Conservation (phyloP, 2,329 filamentous ascomycete species). For the Alternaria triticina region DNA sequence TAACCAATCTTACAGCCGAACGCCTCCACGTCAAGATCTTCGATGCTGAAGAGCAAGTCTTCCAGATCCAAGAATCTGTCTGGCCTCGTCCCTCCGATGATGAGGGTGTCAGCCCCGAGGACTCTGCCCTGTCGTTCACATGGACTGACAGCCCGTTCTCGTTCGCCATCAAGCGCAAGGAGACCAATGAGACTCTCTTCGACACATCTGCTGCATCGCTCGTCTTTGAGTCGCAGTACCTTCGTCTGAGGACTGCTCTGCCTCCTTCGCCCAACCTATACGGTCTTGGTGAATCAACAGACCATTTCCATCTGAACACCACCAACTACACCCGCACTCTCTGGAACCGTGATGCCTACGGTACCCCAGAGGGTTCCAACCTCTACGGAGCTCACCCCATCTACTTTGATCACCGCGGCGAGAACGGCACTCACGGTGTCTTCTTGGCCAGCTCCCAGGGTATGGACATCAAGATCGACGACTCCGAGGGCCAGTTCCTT, state of each 20-base stretch:
- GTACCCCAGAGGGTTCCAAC: conserved; percentile 66
- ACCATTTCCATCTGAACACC: conserved; percentile 70
- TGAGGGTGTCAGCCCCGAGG: conserved; percentile 28
- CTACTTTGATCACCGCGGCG: conserved; percentile 74
- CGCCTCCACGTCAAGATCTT: conserved; percentile 76
- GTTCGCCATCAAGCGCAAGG: conserved; percentile 66
- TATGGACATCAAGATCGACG: conserved; percentile 79
- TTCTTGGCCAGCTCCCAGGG: conserved; percentile 44
- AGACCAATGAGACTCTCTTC: conserved; percentile 67
- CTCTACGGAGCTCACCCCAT: conserved; percentile 76
- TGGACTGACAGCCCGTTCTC: conserved; percentile 67
- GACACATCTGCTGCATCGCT: conserved; percentile 72
- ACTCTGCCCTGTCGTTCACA: conserved; percentile 61
- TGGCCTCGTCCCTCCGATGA: conserved; percentile 63
- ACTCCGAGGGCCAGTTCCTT: conserved; percentile 69
- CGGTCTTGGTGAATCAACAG: conserved; percentile 78
- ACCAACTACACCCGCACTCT: conserved; percentile 68
- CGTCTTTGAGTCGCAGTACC: conserved; percentile 78
- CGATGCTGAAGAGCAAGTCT: conserved; percentile 71
- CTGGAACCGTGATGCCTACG: conserved; percentile 73
- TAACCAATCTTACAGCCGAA: conserved; percentile 53
- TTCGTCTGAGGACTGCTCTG: conserved; percentile 72
- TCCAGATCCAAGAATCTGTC: conserved; percentile 74
- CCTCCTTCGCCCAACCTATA: conserved; percentile 74
- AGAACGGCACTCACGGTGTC: conserved; percentile 47